A percentile compares a stretch with the other conserved stretches of the same genome.
These are phyloP conservation scores for Cyberlindnera nakhonratchasimensis DNA, from an alignment of 805 yeast genomes.

Conservation along the genomic window DNA sequence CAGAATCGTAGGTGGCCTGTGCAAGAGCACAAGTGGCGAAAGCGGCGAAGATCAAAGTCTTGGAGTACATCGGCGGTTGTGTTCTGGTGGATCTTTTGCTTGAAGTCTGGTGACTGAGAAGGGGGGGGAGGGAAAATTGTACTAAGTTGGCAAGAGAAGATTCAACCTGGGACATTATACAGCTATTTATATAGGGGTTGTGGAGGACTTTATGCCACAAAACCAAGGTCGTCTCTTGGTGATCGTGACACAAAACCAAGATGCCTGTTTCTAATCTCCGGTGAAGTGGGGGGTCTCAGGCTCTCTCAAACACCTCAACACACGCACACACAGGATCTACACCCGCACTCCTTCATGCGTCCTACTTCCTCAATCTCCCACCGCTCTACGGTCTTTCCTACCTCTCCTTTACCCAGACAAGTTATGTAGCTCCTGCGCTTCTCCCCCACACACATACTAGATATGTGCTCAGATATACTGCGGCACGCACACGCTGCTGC, in stretches of 20 bases:
- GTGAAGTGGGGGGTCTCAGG: no score
- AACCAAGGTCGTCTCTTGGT: no score
- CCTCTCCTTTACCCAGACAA: no score
- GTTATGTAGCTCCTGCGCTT: no score
- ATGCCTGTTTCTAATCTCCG: no score
- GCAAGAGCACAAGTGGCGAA: slow-evolving; percentile 28
- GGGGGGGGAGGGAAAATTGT: not conserved
- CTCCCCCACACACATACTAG: no score
- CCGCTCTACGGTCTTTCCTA: no score
- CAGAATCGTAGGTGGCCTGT: slow-evolving; percentile 13
- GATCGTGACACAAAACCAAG: not conserved
- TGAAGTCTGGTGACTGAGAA: not conserved
- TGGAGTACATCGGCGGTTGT: slow-evolving; percentile 13
- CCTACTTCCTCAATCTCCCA: no score
- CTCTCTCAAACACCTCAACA: no score
- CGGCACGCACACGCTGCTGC: not conserved
- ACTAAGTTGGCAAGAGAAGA: not conserved
- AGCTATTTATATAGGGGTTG: not conserved
- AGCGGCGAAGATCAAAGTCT: slow-evolving; percentile 13
- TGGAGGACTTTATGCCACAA: no score
- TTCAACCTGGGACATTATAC: not conserved
- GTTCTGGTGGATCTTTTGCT: not conserved
- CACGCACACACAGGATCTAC: no score
- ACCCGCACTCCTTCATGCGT: no score
- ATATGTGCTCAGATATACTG: not conserved